Evolutionary conservation across 345 rosid species (phyloP).

Genomic region (Schrenkiella parvula): DNA sequence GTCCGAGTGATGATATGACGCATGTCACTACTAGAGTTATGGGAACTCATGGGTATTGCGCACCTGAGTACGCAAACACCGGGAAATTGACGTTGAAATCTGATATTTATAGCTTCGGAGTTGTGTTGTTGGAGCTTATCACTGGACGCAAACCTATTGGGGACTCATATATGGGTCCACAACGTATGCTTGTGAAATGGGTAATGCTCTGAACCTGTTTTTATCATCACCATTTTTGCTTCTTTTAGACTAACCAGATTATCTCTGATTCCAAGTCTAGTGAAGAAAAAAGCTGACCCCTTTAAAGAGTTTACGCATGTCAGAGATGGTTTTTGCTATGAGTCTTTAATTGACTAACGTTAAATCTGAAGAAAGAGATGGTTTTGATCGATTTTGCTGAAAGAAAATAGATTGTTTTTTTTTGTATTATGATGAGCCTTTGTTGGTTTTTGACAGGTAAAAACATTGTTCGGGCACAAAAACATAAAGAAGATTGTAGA

Average conservation of each 20-base stretch:
- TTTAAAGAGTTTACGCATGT: no score
- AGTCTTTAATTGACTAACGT: no score
- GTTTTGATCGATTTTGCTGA: not conserved
- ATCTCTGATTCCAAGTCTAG: not conserved
- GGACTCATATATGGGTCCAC: conserved; percentile 23
- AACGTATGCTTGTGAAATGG: conserved; percentile 48
- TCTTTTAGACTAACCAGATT: not conserved
- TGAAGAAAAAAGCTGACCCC: not conserved
- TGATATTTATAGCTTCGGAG: conserved; percentile 71
- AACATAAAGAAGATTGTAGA: conserved; percentile 38
- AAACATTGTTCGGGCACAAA: conserved; percentile 21
- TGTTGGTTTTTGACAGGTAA: conserved; percentile 32
- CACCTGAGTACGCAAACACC: conserved; percentile 59
- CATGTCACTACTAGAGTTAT: conserved; percentile 66
- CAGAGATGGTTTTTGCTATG: no score
- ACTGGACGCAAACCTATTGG: conserved; percentile 53
- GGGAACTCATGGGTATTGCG: conserved; percentile 78
- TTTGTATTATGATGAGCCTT: not conserved
- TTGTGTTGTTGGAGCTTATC: conserved; percentile 63
- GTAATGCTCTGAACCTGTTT: conserved; percentile 25
- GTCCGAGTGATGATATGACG: conserved; percentile 49
- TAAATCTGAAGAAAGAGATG: not conserved
- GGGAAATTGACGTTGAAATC: conserved; percentile 56
- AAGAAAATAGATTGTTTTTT: not conserved
- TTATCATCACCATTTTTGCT: not conserved